Base-by-base conservation (phyloP, 345 rosid species). In the Populus ilicifolia region DNA sequence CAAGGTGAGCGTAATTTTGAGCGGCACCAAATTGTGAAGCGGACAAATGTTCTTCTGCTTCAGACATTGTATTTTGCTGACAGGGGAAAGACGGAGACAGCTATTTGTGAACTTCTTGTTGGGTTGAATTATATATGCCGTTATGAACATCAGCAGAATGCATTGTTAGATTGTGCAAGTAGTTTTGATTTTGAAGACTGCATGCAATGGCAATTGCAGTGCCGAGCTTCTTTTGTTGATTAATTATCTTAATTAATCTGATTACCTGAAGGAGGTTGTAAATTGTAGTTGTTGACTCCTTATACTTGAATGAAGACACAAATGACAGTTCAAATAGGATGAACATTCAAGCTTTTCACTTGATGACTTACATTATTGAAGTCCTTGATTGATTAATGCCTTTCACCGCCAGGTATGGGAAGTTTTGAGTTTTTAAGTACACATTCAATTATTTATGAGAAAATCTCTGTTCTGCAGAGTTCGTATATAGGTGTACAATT, bases 101-200 rank as follows among this genome's bases (percentile, higher is more conserved):
- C 90, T 33, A 85, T 93, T 33, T 91, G 96, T 59, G 88, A 93
- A 81, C 96, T 96, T 64, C 94, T 96, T 39, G 92, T 91, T 0
- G 99, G 99, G 77, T 86, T 96, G 85, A 95, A 93, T 87, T 95
- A 93, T 79, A 91, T 95, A 81, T 94, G 99, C 21, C 95, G 93
- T 39, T 95, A 93, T 25, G 98, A 93, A 80, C 96, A 88, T 54
- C 99, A 95, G 77, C 97, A 90, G 75, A 93, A 91, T 39, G 97
- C 98, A 2, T 81, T 93, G 74, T 63, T 91, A 82, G 99, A 95
- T 77, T 95, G 98, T 63, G 91, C 96, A 0, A 95, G 99, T 84
- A 95, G 99, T 83, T 95, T 95, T 54, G 99, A 95, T 89, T 91
- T 88, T 73, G 98, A 91, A 80, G 98, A 89, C 81, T 95, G 98